A percentile compares a stretch with the other conserved stretches of the same genome.
Conservation (phyloP, 441 rosid genomes). For the Manihot esculenta region DNA sequence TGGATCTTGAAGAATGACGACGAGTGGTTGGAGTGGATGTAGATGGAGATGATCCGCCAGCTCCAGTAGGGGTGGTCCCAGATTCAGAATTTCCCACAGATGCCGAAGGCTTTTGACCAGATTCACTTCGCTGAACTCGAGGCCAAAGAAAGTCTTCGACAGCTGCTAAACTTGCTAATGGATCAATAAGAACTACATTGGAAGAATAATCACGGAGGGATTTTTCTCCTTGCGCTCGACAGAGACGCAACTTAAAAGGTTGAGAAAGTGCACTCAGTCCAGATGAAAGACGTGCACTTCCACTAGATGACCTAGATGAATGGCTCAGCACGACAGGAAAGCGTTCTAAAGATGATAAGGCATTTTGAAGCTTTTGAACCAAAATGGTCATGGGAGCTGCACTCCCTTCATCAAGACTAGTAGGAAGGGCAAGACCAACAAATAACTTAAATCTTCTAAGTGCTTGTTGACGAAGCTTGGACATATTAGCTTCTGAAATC, state of each 20-base stretch:
- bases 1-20: conserved; percentile 83
- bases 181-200: conserved; percentile 92
- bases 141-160: conserved; percentile 99
- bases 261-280: conserved; percentile 96
- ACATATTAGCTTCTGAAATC: conserved; percentile 68
- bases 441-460: conserved; percentile 79
- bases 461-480: conserved; percentile 88
- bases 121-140: conserved; percentile 87
- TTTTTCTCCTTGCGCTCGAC: conserved; percentile 94
- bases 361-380: conserved; percentile 98
- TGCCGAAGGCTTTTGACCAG: conserved; percentile 68
- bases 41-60: conserved; percentile 82
- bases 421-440: conserved; percentile 76
- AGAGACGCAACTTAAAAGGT: conserved; percentile 95
- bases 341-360: conserved; percentile 91
- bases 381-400: conserved; percentile 73
- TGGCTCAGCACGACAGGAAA: conserved; percentile 98
- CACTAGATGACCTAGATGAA: conserved; percentile 83
- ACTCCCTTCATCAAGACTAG: conserved; percentile 46
- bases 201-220: conserved; percentile 97
- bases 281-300: conserved; percentile 95
- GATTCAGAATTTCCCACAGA: conserved; percentile 73
- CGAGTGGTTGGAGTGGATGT: conserved; percentile 70
- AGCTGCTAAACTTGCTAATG: conserved; percentile 95
- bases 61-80: conserved; percentile 58